Evolutionary conservation across 371 early-diverging fungal genomes (phyloP), one percentile per base, ranked within the genome.

Genomic region (Haplosporangium sp.): DNA sequence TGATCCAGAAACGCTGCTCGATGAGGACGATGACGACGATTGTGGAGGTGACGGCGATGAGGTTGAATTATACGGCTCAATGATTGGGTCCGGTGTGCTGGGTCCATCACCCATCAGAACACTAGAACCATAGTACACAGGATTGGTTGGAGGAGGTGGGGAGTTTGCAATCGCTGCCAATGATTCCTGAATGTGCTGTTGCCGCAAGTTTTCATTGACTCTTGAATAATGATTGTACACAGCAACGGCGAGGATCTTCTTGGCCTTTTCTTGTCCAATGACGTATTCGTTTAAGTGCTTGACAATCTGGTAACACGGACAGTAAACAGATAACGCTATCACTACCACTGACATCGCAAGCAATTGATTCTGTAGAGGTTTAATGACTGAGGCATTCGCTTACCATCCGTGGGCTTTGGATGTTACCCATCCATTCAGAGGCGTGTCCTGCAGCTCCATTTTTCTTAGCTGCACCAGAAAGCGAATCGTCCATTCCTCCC

Each of bases 141-240:
- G 59, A 21, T 59, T 53, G 21, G 72, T 38, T 5, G 67, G 23
- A 13, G 67, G 52, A 5, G 64, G 43, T 36, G 65, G 52, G 8
- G 67, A 16, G 50, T 62, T 74, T 55, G 75, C 45, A 20, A 71
- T 52, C 14, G 74, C 75, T 14, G 58, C 10, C 36, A 69, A 13
- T 0, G 80, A 73, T 36, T 79, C 80, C 54, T 79, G 80, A 18
- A 79, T 79, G 50, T 74, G 74, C 41, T 81, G 81, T 47, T 74
- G 80, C 20, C 69, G 82, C 47, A 86, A 50, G 64, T 95, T 95
- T 51, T 90, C 87, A n/a, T 87, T 85, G 3, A 95, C 90, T 6
- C 96, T 86, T 45, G 86, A 90, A 76, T 95, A 95, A 69, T 96
- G 96, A 69, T 95, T 95, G 81, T 89, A 94, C 13, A 96, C 90